Evolutionary conservation across 768 basidiomycete genomes (phyloP).

Genomic region (Lactifluus echinatus): DNA sequence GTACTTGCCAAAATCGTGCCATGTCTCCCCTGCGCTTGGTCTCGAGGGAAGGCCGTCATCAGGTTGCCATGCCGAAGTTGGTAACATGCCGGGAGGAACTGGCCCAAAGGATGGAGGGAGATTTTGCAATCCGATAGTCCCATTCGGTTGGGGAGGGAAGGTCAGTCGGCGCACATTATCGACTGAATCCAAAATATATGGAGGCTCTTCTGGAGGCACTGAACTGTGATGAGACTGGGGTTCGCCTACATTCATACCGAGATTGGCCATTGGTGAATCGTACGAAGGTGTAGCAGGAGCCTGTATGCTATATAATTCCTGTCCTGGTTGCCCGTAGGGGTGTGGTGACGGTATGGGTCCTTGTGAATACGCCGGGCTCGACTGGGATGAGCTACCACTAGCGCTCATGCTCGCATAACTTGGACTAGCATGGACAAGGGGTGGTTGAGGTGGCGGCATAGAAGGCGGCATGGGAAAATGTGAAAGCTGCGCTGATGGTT

Average conservation of each 20-base stretch:
- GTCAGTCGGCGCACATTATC: conserved; percentile 2
- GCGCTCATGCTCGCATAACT: conserved; percentile 14
- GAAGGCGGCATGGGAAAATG: conserved; percentile 6
- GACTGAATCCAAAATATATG: conserved; percentile 1
- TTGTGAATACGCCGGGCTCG: conserved; percentile 17
- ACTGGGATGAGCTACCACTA: conserved; percentile 15
- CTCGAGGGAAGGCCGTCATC: not conserved
- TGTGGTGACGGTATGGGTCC: conserved; percentile 14
- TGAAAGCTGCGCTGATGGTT: not conserved
- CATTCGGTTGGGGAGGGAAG: conserved; percentile 9
- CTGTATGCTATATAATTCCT: conserved; percentile 2
- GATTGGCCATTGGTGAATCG: conserved; percentile 7
- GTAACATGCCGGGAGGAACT: not conserved
- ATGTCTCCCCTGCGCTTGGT: conserved; percentile 1
- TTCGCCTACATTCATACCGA: conserved; percentile 3
- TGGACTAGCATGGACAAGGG: conserved; percentile 12
- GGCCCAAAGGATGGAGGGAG: not conserved
- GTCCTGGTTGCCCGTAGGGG: conserved; percentile 8
- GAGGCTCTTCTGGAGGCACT: conserved; percentile 10
- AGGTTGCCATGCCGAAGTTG: conserved; percentile 1
- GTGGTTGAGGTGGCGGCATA: conserved; percentile 12
- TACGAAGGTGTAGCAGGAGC: conserved; percentile 10
- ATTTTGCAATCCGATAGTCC: conserved; percentile 7
- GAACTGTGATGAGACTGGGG: conserved; percentile 12
- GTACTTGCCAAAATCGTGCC: conserved; percentile 12